A percentile compares a stretch with the other conserved stretches of the same genome.
Conservation (phyloP, 2,329 filamentous ascomycete species). For the Hypocreales sp. region DNA sequence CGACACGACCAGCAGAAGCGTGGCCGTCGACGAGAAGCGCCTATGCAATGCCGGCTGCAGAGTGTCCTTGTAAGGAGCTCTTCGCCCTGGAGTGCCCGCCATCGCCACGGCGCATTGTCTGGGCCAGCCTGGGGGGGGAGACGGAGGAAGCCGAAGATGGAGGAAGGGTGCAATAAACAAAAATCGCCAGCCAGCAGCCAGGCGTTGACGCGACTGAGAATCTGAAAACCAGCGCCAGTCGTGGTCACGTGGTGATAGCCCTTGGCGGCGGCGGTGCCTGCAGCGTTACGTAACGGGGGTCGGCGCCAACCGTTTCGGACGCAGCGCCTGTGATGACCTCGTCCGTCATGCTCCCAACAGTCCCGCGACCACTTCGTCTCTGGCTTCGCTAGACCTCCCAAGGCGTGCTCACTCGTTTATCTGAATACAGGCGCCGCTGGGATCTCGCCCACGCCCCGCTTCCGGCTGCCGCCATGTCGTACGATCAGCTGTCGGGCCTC, state of each 20-base stretch:
- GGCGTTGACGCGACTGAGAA: conserved; percentile 7
- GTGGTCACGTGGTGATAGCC: conserved; percentile 15
- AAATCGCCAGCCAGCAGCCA: conserved; percentile 18
- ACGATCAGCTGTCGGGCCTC: conserved; percentile 70
- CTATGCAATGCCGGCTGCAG: conserved; percentile 77
- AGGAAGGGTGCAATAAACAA: conserved; percentile 12
- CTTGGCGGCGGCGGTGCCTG: too few species aligned
- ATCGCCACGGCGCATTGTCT: conserved; percentile 32
- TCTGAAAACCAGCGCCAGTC: conserved; percentile 1
- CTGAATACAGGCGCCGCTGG: too few species aligned
- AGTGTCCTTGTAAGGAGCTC: conserved; percentile 67
- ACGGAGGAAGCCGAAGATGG: conserved; percentile 1
- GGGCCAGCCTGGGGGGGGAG: conserved; percentile 6
- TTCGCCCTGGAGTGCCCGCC: conserved; percentile 38
- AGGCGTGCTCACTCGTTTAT: too few species aligned
- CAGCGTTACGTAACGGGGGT: conserved; percentile 16
- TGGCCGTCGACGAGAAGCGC: conserved; percentile 67
- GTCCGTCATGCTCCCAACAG: too few species aligned
- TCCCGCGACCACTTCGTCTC: too few species aligned
- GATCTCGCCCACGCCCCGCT: too few species aligned
- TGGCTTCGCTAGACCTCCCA: too few species aligned
- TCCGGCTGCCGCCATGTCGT: conserved; percentile 52
- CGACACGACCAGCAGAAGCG: conserved; percentile 52
- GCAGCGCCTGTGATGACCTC: too few species aligned
- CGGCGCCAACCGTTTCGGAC: too few species aligned